Conservation (phyloP, 2,329 filamentous ascomycete genomes). For the Pestalotiopsis sp. region DNA sequence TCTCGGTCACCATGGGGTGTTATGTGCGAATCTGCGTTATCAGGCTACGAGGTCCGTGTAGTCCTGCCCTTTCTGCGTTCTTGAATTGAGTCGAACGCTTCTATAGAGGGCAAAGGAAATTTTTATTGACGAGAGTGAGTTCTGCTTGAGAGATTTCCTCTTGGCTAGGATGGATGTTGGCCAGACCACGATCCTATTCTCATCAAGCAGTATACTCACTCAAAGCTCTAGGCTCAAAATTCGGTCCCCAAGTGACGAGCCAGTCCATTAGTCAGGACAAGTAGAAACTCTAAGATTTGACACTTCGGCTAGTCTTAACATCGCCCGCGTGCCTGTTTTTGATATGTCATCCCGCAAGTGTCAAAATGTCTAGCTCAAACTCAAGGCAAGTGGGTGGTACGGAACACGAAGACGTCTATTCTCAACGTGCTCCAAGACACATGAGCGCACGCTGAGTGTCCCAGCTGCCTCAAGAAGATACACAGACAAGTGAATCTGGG, state of each 20-base stretch:
- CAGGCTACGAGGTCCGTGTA: no score
- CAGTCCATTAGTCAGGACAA: background rate
- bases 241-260: background rate
- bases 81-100: no score
- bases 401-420: background rate
- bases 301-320: background rate
- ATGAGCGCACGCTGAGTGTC: background rate
- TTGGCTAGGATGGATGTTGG: no score
- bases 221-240: background rate
- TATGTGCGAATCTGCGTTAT: no score
- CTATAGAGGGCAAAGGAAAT: no score
- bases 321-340: background rate
- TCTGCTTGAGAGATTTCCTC: no score
- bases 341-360: background rate
- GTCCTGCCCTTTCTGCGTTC: no score
- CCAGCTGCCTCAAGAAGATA: background rate
- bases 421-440: background rate
- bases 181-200: no score
- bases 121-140: no score
- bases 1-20: no score
- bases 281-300: background rate
- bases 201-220: no score
- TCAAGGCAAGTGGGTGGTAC: background rate
- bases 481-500: background rate
- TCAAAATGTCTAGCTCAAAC: background rate